These are phyloP conservation scores for Orbilia brochopaga DNA, from an alignment of 2,329 filamentous ascomycete genomes.

Conservation along the genomic window DNA sequence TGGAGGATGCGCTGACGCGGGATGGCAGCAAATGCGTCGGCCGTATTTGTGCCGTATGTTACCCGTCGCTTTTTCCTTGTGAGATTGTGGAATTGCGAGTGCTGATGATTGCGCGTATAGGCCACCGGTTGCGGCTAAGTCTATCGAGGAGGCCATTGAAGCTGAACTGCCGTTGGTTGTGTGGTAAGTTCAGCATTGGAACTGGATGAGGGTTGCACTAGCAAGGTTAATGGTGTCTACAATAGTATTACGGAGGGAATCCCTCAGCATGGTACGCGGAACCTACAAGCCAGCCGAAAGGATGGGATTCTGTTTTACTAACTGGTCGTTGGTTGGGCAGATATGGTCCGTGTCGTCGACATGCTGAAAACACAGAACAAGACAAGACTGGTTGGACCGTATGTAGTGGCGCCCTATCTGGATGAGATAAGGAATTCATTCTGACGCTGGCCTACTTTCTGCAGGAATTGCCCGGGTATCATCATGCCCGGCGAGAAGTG, in stretches of 20 bases:
- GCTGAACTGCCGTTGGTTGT: conserved; percentile 95
- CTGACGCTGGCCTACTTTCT: not conserved
- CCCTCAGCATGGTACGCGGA: conserved; percentile 82
- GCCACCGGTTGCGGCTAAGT: conserved; percentile 85
- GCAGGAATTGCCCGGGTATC: conserved; percentile 88
- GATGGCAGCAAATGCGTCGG: conserved; percentile 80
- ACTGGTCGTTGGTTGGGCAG: conserved; percentile 61
- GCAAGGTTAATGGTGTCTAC: not conserved
- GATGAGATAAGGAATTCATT: not conserved
- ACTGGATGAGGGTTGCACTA: not conserved
- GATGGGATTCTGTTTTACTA: conserved; percentile 19
- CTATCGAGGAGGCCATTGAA: conserved; percentile 94
- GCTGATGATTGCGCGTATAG: conserved; percentile 61
- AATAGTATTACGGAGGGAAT: conserved; percentile 89
- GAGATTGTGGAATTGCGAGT: conserved; percentile 7
- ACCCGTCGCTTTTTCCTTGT: conserved; percentile 8
- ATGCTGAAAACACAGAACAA: conserved; percentile 98
- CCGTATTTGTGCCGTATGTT: conserved; percentile 90
- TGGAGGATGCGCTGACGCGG: conserved; percentile 15
- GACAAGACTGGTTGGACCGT: conserved; percentile 89
- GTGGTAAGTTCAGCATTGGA: conserved; percentile 63
- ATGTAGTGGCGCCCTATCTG: conserved; percentile 7
- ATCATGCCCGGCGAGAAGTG: conserved; percentile 85
- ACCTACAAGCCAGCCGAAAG: not conserved
- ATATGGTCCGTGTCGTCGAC: conserved; percentile 98